phyloP scores from a whole-genome alignment of 345 rosid genomes.

The Salix suchowensis region DNA sequence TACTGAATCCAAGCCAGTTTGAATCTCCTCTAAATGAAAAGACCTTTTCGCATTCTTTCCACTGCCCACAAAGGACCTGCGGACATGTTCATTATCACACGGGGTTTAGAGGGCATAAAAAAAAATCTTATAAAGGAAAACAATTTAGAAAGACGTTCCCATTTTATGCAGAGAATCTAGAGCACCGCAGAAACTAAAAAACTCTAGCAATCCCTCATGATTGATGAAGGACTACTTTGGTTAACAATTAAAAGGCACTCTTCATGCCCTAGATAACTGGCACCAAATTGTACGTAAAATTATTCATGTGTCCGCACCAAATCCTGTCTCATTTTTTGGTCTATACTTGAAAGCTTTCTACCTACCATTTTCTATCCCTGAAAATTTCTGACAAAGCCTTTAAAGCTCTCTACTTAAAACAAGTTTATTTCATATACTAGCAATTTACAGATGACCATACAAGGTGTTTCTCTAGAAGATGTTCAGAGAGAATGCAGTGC shows the following conservation, averaged over 20 bases:
- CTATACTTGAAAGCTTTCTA: not conserved
- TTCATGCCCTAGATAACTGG: not conserved
- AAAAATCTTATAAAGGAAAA: slow-evolving; percentile 1
- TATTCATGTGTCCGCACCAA: not conserved
- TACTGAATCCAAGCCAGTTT: slow-evolving; percentile 68
- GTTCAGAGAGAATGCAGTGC: not conserved
- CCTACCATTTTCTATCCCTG: not conserved
- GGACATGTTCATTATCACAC: slow-evolving; percentile 1
- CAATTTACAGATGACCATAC: not conserved
- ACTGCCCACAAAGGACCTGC: slow-evolving; percentile 61
- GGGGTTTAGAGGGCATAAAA: not conserved
- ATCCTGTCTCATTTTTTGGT: not conserved
- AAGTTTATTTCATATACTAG: not conserved
- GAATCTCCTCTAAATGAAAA: slow-evolving; percentile 69
- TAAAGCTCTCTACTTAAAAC: not conserved
- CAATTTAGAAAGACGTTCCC: not conserved
- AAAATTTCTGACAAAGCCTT: not conserved
- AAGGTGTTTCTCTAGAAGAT: not conserved
- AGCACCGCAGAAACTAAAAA: not conserved
- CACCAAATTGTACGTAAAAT: not conserved
- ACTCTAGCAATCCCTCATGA: not conserved
- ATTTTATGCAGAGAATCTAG: not conserved
- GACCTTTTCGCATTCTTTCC: slow-evolving; percentile 37
- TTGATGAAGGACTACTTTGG: not conserved
- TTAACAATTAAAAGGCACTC: not conserved